Conservation (phyloP, 306 rosid genomes). For the Hippophae tibetana region DNA sequence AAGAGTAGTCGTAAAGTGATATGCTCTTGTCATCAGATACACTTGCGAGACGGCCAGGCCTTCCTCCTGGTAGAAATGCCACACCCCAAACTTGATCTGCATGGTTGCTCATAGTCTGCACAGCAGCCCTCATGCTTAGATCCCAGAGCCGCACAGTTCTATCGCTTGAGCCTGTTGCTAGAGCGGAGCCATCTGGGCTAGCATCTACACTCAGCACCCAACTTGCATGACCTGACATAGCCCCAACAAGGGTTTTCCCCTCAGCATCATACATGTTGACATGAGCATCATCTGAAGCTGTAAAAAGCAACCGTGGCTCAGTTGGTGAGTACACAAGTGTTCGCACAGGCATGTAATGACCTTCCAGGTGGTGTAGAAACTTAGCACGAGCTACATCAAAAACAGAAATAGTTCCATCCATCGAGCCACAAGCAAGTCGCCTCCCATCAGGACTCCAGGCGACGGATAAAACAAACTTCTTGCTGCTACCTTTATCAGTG, state of each 20-base stretch:
- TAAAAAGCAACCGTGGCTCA: conserved; percentile 70
- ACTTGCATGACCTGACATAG: conserved; percentile 89
- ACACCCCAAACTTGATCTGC: conserved; percentile 96
- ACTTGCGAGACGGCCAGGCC: conserved; percentile 78
- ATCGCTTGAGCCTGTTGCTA: conserved; percentile 94
- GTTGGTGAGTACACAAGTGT: conserved; percentile 81
- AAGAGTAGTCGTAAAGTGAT: conserved; percentile 77
- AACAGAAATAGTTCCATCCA: conserved; percentile 95
- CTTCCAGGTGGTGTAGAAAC: conserved; percentile 88
- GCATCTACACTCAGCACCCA: conserved; percentile 90
- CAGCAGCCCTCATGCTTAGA: conserved; percentile 72
- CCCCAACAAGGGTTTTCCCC: conserved; percentile 62
- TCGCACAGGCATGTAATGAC: conserved; percentile 92
- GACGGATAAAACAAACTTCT: conserved; percentile 88
- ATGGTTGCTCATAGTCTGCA: conserved; percentile 96
- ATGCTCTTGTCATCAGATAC: conserved; percentile 96
- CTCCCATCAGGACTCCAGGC: conserved; percentile 93
- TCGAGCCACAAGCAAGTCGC: conserved; percentile 82
- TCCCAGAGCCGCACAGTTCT: conserved; percentile 95
- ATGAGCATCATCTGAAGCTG: conserved; percentile 81
- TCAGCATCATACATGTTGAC: conserved; percentile 95
- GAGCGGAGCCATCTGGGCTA: conserved; percentile 79
- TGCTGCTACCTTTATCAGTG: conserved; percentile 72
- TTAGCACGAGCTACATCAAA: conserved; percentile 69
- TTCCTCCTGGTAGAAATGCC: conserved; percentile 82